Percentiles rank a stretch among this genome's conserved stretches.
phyloP scores from a whole-genome alignment of 1,139 yeast genomes.

The Saccharomyces hybrid region DNA sequence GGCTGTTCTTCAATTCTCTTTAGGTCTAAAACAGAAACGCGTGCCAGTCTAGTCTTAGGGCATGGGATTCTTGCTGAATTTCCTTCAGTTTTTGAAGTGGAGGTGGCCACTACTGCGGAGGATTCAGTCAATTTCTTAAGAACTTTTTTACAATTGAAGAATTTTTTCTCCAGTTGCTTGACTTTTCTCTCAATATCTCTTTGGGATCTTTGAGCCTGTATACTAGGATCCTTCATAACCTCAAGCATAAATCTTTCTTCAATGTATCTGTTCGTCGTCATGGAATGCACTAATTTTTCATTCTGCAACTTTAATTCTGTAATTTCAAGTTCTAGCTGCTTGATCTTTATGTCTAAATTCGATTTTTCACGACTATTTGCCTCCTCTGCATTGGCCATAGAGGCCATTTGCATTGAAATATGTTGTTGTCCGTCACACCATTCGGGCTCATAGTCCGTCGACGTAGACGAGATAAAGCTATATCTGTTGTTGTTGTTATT shows the following conservation, averaged over 20 bases:
- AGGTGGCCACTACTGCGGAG: constrained; percentile 5
- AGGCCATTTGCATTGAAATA: not conserved
- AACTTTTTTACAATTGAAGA: constrained; percentile 23
- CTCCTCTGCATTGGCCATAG: not conserved
- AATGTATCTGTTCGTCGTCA: constrained; percentile 21
- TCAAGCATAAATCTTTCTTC: constrained; percentile 23
- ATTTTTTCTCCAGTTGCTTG: constrained; percentile 25
- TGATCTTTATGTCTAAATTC: constrained; percentile 27
- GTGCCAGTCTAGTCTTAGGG: constrained; percentile 14
- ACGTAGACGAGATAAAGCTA: constrained; percentile 28
- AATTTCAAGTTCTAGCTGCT: constrained; percentile 29
- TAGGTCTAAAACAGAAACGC: constrained; percentile 21
- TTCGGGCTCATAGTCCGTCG: constrained; percentile 27
- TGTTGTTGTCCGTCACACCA: constrained; percentile 14
- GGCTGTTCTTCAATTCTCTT: constrained; percentile 23
- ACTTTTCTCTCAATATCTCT: constrained; percentile 26
- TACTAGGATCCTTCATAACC: constrained; percentile 14
- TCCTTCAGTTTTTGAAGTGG: constrained; percentile 5
- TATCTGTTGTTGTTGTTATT: constrained; percentile 21
- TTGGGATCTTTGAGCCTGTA: constrained; percentile 10
- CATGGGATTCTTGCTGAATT: constrained; percentile 3
- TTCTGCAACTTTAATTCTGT: constrained; percentile 30
- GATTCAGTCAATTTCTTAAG: constrained; percentile 17
- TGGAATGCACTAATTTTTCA: constrained; percentile 28
- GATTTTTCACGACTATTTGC: constrained; percentile 4